Conservation (phyloP, 1,284 basidiomycete species). For the Leccinum subrobustum region DNA sequence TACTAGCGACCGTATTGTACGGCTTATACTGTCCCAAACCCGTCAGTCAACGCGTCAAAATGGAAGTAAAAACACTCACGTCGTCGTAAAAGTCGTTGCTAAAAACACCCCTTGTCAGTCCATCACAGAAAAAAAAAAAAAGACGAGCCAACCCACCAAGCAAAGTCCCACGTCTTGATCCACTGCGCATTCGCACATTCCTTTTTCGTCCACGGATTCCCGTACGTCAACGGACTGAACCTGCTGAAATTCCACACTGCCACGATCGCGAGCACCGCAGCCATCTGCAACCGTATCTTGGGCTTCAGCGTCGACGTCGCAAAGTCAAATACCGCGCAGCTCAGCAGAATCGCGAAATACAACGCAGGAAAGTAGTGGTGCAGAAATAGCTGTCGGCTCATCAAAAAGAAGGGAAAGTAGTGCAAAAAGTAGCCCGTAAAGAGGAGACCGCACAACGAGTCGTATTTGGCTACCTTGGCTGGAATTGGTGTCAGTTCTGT, state of each 20-base stretch:
- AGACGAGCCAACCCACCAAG: conserved; percentile 57
- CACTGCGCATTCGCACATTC: conserved; percentile 81
- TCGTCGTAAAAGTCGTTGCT: conserved; percentile 65
- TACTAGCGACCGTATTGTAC: not conserved
- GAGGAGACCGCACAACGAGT: conserved; percentile 87
- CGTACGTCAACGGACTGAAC: conserved; percentile 87
- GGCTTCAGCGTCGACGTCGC: conserved; percentile 79
- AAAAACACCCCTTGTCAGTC: not conserved
- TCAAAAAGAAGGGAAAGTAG: conserved; percentile 92
- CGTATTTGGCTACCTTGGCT: conserved; percentile 92
- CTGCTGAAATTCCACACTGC: conserved; percentile 79
- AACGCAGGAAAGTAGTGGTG: conserved; percentile 97
- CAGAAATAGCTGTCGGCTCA: conserved; percentile 94
- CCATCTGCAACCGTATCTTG: conserved; percentile 76
- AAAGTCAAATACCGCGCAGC: conserved; percentile 82
- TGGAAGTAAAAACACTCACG: conserved; percentile 39
- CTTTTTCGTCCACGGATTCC: conserved; percentile 80
- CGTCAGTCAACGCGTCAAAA: not conserved
- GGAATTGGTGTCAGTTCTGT: not conserved
- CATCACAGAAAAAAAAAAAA: not conserved
- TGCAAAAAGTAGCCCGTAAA: conserved; percentile 93
- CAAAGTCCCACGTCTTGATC: conserved; percentile 95
- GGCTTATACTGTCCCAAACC: conserved; percentile 41
- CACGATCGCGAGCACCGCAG: conserved; percentile 67
- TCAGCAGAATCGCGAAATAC: conserved; percentile 88